A percentile compares a stretch with the other conserved stretches of the same genome.
phyloP scores from a whole-genome alignment of 192 early-diverging fungal species.

The Thoreauomyces humboldtii region DNA sequence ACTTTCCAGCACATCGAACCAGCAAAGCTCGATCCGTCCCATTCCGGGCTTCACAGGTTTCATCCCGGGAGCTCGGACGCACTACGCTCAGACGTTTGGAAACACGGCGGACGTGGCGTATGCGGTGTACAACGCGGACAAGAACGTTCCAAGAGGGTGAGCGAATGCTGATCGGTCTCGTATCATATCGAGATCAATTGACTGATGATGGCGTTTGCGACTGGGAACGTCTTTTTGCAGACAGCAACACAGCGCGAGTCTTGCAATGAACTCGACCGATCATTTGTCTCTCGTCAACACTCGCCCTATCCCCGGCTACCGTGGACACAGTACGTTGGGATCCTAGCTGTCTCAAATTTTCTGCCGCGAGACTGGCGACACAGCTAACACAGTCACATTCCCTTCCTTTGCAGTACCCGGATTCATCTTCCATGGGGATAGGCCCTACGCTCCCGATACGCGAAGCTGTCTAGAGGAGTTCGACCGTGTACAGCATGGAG shows the following conservation, averaged over 20 bases:
- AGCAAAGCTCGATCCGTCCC: slow-evolving; percentile 6
- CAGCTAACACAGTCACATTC: background rate
- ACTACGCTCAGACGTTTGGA: slow-evolving; percentile 49
- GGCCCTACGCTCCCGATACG: slow-evolving; percentile 44
- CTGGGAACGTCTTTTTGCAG: background rate
- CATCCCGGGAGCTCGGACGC: slow-evolving; percentile 47
- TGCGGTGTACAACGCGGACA: slow-evolving; percentile 51
- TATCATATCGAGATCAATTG: too few relatives aligned
- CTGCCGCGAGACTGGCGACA: background rate
- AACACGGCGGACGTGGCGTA: slow-evolving; percentile 50
- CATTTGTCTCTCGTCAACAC: slow-evolving; percentile 25
- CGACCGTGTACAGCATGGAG: slow-evolving; percentile 18
- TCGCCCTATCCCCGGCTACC: slow-evolving; percentile 51
- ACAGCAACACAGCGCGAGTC: slow-evolving; percentile 1
- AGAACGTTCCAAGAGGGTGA: slow-evolving; percentile 30
- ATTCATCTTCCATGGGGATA: slow-evolving; percentile 44
- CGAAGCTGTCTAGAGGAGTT: slow-evolving; percentile 38
- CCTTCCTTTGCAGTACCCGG: slow-evolving; percentile 31
- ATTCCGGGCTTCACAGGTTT: slow-evolving; percentile 53
- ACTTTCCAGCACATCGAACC: background rate
- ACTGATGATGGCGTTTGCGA: too few relatives aligned
- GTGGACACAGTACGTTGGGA: slow-evolving; percentile 41
- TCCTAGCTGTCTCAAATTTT: background rate
- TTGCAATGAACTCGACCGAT: slow-evolving; percentile 10
- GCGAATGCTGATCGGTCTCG: too few relatives aligned